Percentiles rank a stretch among this genome's conserved stretches.
Conservation (phyloP, 1,284 basidiomycete genomes). For the Sutorius eximius region DNA sequence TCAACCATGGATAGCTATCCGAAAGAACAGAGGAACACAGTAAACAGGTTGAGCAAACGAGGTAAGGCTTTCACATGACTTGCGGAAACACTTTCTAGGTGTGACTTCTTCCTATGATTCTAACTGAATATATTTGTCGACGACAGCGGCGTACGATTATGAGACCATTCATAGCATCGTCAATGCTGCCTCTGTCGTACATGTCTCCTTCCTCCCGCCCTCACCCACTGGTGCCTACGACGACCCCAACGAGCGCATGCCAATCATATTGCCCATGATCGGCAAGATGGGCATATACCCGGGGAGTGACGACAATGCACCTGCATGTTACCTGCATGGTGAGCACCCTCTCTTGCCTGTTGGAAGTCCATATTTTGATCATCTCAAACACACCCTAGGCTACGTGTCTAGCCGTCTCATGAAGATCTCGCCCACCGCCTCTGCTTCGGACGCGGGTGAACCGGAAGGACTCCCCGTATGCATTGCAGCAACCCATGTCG, state of each 20-base stretch:
- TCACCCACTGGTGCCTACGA: slow-evolving; percentile 15
- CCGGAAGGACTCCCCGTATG: slow-evolving; percentile 16
- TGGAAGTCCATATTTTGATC: not conserved
- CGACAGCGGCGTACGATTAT: slow-evolving; percentile 23
- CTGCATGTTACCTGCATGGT: slow-evolving; percentile 29
- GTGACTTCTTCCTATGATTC: not conserved
- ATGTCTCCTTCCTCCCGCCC: slow-evolving; percentile 28
- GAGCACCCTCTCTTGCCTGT: not conserved
- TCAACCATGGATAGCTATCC: slow-evolving; percentile 23
- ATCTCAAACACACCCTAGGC: slow-evolving; percentile 5
- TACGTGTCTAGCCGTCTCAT: slow-evolving; percentile 30
- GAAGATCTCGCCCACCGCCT: slow-evolving; percentile 17
- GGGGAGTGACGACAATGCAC: slow-evolving; percentile 2
- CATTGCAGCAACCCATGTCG: slow-evolving; percentile 28
- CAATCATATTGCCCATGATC: slow-evolving; percentile 30
- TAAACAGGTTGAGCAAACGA: slow-evolving; percentile 29
- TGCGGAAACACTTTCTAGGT: not conserved
- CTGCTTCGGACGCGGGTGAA: not conserved
- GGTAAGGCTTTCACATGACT: slow-evolving; percentile 10
- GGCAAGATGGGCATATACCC: slow-evolving; percentile 25
- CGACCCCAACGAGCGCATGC: slow-evolving; percentile 13
- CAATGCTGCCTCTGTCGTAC: slow-evolving; percentile 25
- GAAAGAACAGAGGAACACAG: slow-evolving; percentile 23
- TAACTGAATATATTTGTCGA: not conserved
- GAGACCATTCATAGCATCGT: slow-evolving; percentile 24